phyloP scores from a whole-genome alignment of 108 stramenopile species.

The Mayamaea pseudoterrestris region DNA sequence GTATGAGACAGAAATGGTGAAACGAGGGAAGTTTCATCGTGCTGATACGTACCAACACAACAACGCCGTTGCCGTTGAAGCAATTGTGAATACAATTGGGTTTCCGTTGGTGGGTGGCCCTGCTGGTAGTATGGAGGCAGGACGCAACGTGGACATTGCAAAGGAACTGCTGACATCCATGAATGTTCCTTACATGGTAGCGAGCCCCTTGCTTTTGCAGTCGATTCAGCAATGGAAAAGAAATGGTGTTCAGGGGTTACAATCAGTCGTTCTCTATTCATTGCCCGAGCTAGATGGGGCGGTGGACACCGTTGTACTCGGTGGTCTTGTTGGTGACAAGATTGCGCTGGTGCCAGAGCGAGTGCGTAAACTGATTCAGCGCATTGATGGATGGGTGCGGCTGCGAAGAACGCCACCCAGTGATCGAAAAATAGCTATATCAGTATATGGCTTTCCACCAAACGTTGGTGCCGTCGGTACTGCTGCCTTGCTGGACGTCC shows the following conservation, averaged over 20 bases:
- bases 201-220: slow-evolving; percentile 64
- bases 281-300: slow-evolving; percentile 83
- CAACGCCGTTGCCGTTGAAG: slow-evolving; percentile 49
- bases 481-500: slow-evolving; percentile 77
- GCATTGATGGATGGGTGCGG: slow-evolving; percentile 47
- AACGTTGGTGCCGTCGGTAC: slow-evolving; percentile 85
- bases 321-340: slow-evolving; percentile 73
- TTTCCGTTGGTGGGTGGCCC: slow-evolving; percentile 77
- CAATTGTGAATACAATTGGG: slow-evolving; percentile 74
- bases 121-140: slow-evolving; percentile 76
- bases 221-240: slow-evolving; percentile 60
- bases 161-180: slow-evolving; percentile 38
- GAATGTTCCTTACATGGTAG: slow-evolving; percentile 75
- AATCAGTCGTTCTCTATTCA: slow-evolving; percentile 64
- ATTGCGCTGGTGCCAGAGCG: slow-evolving; percentile 78
- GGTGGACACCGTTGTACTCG: slow-evolving; percentile 76
- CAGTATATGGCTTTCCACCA: slow-evolving; percentile 79
- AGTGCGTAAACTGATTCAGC: slow-evolving; percentile 45
- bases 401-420: slow-evolving; percentile 35
- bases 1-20: slow-evolving; percentile 34
- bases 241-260: slow-evolving; percentile 70
- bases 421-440: slow-evolving; percentile 47
- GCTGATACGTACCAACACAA: slow-evolving; percentile 28
- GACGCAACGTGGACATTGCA: slow-evolving; percentile 67
- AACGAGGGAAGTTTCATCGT: slow-evolving; percentile 15